Conservation (phyloP, 1,284 basidiomycete species). For the Ceratorhiza oryzae-sativae region DNA sequence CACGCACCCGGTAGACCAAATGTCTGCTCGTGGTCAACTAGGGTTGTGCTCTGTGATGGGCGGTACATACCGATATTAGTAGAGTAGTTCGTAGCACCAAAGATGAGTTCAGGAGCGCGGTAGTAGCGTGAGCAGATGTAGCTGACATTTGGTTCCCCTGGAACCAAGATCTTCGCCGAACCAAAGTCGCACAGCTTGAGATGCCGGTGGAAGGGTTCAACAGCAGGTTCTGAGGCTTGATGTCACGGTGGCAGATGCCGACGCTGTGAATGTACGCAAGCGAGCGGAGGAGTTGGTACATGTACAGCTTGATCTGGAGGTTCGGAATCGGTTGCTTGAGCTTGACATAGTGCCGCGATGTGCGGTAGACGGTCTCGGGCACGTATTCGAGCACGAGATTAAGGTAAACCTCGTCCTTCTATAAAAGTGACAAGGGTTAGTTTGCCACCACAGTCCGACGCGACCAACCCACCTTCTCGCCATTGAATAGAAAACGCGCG, state of each 20-base stretch:
- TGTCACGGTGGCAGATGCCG: conserved; percentile 97
- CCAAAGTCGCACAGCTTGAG: conserved; percentile 99
- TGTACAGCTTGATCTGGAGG: conserved; percentile 98
- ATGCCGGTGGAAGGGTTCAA: conserved; percentile 96
- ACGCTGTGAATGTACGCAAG: conserved; percentile 98
- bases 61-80: conserved; percentile 89
- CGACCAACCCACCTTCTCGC: conserved; percentile 82
- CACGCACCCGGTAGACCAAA: conserved; percentile 99
- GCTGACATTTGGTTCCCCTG: conserved; percentile 98
- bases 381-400: conserved; percentile 99
- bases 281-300: conserved; percentile 97
- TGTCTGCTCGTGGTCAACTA: conserved; percentile 59
- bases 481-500: conserved; percentile 99
- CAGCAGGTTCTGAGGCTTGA: conserved; percentile 98
- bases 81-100: conserved; percentile 99
- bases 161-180: conserved; percentile 96
- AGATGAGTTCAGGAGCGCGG: conserved; percentile 98
- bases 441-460: conserved; percentile 15
- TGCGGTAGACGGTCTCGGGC: conserved; percentile 98
- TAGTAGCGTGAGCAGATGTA: conserved; percentile 99
- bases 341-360: conserved; percentile 98
- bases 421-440: conserved; percentile 42
- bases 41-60: conserved; percentile 49
- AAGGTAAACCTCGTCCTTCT: conserved; percentile 99
- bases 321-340: conserved; percentile 99